Base-by-base conservation (phyloP, 768 basidiomycete species). In the Russula dissimulans region DNA sequence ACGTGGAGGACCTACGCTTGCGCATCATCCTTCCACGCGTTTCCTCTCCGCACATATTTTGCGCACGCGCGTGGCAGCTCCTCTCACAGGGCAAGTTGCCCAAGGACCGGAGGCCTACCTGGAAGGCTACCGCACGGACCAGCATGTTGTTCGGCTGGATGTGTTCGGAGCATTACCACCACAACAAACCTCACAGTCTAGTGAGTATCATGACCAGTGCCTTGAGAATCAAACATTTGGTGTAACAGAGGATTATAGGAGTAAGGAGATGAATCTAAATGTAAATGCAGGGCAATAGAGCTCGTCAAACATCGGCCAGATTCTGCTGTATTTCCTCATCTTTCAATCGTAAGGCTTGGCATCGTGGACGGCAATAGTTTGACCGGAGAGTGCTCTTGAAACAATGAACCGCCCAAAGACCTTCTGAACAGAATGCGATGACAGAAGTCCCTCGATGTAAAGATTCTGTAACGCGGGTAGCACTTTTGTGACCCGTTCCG, bases 11-110 rank as follows among this genome's bases (percentile, higher is more conserved):
- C 54, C 77, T 99, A 29, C 83, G 98, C 66, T 86, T 89, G 59
- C 74, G 77, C 43, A 84, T 81, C 18, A 84, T 99, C 67, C 80
- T 97, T 44, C 89, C 95, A 3, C 85, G 88, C 31, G 76, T 95
- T 3, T 89, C 92, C 48, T 73, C 89, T 15, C 74, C 87, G 1
- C 80, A 91, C 11, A 79, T 97, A 56, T 97, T 89, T 77, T 80
- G 84, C 34, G 83, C 91, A 1, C 89, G 94, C 48, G 94, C 85
- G 1, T 82, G 88, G n/a, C 71, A 97, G 56, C 75, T 89, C 49
- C 82, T 84, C 14, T 88, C 85, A 82, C 81, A 89, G 69, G 74
- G 69, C 3, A 79, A 80, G 62, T 90, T 88, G 84, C 80, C 80
- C 54, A 89, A 87, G 10, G 88, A 0, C 70, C 97, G 47, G 85